Conservation (phyloP, 2,329 filamentous ascomycete genomes). For the Leptographium wingfieldii region DNA sequence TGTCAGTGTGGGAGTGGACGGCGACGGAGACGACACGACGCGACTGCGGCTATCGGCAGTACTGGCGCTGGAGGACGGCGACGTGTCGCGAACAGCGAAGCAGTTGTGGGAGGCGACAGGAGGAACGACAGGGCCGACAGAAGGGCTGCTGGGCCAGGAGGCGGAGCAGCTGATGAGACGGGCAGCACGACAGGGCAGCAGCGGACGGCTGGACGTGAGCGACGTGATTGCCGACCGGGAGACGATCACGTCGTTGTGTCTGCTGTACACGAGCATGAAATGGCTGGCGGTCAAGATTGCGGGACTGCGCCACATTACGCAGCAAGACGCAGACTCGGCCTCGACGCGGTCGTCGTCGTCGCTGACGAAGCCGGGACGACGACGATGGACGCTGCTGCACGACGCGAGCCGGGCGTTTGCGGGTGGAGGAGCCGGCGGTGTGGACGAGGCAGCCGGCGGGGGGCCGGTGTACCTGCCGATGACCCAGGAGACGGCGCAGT, state of each 20-base stretch:
- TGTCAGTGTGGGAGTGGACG: background rate
- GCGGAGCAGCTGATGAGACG: conserved; percentile 42
- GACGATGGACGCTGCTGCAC: conserved; percentile 70
- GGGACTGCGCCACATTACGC: conserved; percentile 72
- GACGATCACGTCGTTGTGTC: conserved; percentile 68
- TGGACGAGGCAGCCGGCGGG: conserved; percentile 37
- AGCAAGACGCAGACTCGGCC: conserved; percentile 49
- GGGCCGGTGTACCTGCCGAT: conserved; percentile 72
- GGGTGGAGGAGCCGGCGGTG: no score
- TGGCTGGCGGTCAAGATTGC: conserved; percentile 80
- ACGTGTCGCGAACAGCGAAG: conserved; percentile 58
- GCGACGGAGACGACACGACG: conserved; percentile 1
- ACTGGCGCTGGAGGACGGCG: conserved; percentile 53
- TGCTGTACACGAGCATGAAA: conserved; percentile 95
- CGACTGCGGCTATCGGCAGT: conserved; percentile 56
- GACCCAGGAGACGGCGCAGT: conserved; percentile 70
- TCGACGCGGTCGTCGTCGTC: conserved; percentile 18
- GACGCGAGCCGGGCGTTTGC: conserved; percentile 34
- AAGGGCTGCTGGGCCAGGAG: conserved; percentile 49
- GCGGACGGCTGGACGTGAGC: conserved; percentile 49
- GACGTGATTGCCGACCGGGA: conserved; percentile 88
- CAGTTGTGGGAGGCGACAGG: conserved; percentile 59
- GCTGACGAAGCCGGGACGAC: conserved; percentile 45
- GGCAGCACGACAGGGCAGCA: conserved; percentile 30
- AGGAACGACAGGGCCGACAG: conserved; percentile 46